These are phyloP conservation scores for Adansonia grandidieri DNA, from an alignment of 441 rosid genomes.

Conservation along the genomic window DNA sequence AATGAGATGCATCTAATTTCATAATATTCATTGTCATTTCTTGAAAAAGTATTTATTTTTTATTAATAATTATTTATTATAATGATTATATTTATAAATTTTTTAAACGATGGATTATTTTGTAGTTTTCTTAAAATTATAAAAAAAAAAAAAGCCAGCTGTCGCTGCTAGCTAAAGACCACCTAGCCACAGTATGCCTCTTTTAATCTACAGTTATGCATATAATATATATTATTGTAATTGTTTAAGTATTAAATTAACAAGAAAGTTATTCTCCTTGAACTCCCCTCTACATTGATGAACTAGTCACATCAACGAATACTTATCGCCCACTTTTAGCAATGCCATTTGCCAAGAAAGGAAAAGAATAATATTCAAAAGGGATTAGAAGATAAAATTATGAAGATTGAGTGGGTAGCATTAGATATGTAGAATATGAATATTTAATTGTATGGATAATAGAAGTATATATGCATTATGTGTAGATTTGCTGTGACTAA, in stretches of 20 bases:
- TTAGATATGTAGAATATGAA: not conserved
- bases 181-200: too few species aligned
- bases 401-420: conserved; percentile 13
- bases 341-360: not conserved
- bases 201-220: too few species aligned
- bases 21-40: too few species aligned
- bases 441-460: not conserved
- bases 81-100: too few species aligned
- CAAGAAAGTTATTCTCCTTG: not conserved
- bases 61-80: too few species aligned
- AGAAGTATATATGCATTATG: not conserved
- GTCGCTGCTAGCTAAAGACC: too few species aligned
- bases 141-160: too few species aligned
- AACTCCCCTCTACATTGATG: not conserved
- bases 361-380: not conserved
- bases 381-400: not conserved
- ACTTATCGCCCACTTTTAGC: not conserved
- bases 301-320: not conserved
- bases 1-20: too few species aligned
- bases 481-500: not conserved
- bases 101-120: too few species aligned
- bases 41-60: too few species aligned
- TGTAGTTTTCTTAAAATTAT: too few species aligned
- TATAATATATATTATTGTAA: too few species aligned
- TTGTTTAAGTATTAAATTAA: not conserved